Evolutionary conservation across 1,139 yeast genomes (phyloP).

Genomic region (Yueomyces sp.): DNA sequence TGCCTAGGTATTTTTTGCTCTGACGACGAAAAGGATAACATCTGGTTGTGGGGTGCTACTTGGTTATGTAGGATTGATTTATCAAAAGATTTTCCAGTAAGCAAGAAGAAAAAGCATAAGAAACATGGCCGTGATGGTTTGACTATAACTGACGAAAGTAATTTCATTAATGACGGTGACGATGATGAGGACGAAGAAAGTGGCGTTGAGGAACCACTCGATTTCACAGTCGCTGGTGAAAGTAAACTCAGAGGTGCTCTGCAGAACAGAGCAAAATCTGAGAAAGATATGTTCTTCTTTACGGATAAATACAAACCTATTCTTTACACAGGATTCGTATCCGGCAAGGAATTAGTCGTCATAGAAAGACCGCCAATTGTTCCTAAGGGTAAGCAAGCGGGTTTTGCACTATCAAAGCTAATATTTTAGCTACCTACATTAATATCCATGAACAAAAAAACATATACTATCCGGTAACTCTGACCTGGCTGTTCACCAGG

Average conservation of each 20-base stretch:
- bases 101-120: slow-evolving; percentile 29
- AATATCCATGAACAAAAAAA: background rate
- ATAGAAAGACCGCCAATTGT: slow-evolving; percentile 64
- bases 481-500: background rate
- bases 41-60: slow-evolving; percentile 83
- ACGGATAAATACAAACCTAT: slow-evolving; percentile 70
- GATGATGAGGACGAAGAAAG: slow-evolving; percentile 24
- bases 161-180: slow-evolving; percentile 16
- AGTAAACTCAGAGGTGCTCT: slow-evolving; percentile 18
- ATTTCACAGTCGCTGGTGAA: slow-evolving; percentile 4
- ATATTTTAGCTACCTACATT: slow-evolving; percentile 28
- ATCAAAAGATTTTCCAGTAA: slow-evolving; percentile 42
- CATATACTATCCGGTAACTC: background rate
- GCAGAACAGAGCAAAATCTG: slow-evolving; percentile 22
- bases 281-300: slow-evolving; percentile 50
- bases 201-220: slow-evolving; percentile 14
- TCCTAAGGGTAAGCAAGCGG: slow-evolving; percentile 42
- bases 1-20: slow-evolving; percentile 59
- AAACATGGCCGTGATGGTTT: slow-evolving; percentile 58
- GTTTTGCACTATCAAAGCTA: slow-evolving; percentile 63
- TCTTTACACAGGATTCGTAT: slow-evolving; percentile 47
- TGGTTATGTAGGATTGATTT: slow-evolving; percentile 76
- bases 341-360: slow-evolving; percentile 47
- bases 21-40: slow-evolving; percentile 27
- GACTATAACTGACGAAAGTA: slow-evolving; percentile 31